Percentiles rank a stretch among this genome's conserved stretches.
Evolutionary conservation across 1,284 basidiomycete genomes (phyloP).

Genomic region (Ustilago vetiveriae): DNA sequence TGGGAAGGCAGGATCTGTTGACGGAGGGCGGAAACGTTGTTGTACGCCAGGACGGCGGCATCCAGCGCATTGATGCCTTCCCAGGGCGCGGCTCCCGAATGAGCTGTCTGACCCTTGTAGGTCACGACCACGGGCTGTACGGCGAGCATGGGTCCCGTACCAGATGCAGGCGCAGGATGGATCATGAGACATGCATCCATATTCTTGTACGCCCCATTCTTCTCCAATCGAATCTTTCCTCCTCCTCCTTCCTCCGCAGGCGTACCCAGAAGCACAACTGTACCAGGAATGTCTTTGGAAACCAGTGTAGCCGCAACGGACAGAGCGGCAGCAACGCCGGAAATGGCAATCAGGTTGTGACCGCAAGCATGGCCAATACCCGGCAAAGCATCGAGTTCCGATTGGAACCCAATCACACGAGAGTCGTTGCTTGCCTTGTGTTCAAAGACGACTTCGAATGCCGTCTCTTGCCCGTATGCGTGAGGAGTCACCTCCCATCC

Average conservation of each 20-base stretch:
- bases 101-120: constrained; percentile 56
- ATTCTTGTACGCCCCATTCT: constrained; percentile 77
- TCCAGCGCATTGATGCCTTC: constrained; percentile 85
- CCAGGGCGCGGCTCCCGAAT: constrained; percentile 74
- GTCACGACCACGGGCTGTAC: constrained; percentile 47
- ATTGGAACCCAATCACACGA: constrained; percentile 68
- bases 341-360: constrained; percentile 82
- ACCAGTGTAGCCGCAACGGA: constrained; percentile 76
- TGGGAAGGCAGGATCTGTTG: constrained; percentile 77
- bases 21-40: constrained; percentile 77
- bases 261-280: constrained; percentile 81
- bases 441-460: constrained; percentile 78
- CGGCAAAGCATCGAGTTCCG: constrained; percentile 75
- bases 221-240: constrained; percentile 79
- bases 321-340: constrained; percentile 80
- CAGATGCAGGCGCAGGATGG: constrained; percentile 68
- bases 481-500: constrained; percentile 62
- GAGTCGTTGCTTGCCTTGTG: constrained; percentile 39
- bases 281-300: constrained; percentile 76
- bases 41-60: constrained; percentile 82
- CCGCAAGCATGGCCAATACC: constrained; percentile 76
- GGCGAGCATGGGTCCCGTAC: constrained; percentile 72
- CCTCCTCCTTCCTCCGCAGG: constrained; percentile 85
- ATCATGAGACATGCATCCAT: constrained; percentile 83
- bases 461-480: constrained; percentile 71